Percentiles rank a stretch among this genome's conserved stretches.
phyloP scores from a whole-genome alignment of 805 yeast species.

The Yarrowia sp. region DNA sequence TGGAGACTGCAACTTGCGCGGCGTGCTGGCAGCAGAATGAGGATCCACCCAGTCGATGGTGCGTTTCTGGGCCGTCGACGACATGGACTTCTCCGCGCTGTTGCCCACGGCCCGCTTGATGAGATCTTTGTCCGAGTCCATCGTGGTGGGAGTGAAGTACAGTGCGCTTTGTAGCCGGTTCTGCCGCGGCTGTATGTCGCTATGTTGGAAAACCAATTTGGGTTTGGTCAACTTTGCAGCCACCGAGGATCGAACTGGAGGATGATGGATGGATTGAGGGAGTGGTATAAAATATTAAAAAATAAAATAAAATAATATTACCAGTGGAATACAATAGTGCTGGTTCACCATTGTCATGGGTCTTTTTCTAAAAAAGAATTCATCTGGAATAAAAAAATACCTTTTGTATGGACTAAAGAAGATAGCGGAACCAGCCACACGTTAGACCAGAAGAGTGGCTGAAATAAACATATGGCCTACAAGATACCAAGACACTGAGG shows the following conservation, averaged over 20 bases:
- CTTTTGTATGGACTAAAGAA: too few relatives aligned
- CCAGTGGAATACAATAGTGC: too few relatives aligned
- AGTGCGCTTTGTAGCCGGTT: neutral
- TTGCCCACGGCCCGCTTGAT: conserved; percentile 21
- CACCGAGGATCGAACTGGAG: neutral
- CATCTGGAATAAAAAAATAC: too few relatives aligned
- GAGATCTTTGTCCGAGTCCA: conserved; percentile 23
- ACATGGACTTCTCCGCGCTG: conserved; percentile 11
- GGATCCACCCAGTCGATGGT: conserved; percentile 25
- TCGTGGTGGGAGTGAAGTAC: neutral
- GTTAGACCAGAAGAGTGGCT: too few relatives aligned
- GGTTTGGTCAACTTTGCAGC: neutral
- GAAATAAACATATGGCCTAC: too few relatives aligned
- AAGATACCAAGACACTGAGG: too few relatives aligned
- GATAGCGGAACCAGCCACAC: too few relatives aligned
- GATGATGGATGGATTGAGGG: too few relatives aligned
- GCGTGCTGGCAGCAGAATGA: conserved; percentile 3
- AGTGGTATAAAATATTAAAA: neutral
- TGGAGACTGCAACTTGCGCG: conserved; percentile 14
- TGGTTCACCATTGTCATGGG: too few relatives aligned
- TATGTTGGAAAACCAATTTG: neutral
- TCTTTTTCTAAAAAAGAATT: too few relatives aligned
- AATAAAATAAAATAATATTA: too few relatives aligned
- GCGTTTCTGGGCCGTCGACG: conserved; percentile 18
- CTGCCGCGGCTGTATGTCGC: neutral